These are phyloP conservation scores for Paracoccidioides brasiliensis DNA, from an alignment of 2,329 filamentous ascomycete genomes.

Conservation along the genomic window DNA sequence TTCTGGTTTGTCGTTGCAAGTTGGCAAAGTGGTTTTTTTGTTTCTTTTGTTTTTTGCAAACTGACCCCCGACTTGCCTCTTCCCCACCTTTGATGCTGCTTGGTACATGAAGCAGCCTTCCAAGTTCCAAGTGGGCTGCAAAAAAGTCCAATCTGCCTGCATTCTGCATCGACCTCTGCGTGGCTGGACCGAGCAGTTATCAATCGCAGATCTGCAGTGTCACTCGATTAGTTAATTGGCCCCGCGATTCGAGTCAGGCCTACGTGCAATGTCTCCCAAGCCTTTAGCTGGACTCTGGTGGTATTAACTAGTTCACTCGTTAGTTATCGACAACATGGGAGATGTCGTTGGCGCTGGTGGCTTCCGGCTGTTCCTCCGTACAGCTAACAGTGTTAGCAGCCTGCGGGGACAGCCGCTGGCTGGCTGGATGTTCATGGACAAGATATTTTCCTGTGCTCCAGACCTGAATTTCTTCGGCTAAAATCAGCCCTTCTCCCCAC, in stretches of 20 bases:
- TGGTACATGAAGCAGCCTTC: background rate
- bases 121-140: background rate
- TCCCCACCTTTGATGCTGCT: background rate
- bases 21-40: too few relatives aligned
- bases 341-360: background rate
- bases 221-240: background rate
- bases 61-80: too few relatives aligned
- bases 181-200: background rate
- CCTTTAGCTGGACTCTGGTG: background rate
- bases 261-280: background rate
- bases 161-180: background rate
- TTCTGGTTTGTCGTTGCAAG: too few relatives aligned
- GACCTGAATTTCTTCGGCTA: too few relatives aligned
- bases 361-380: background rate
- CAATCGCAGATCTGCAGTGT: background rate
- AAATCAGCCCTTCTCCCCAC: too few relatives aligned
- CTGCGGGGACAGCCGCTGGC: too few relatives aligned
- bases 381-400: too few relatives aligned
- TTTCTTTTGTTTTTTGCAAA: too few relatives aligned
- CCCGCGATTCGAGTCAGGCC: background rate
- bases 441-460: too few relatives aligned
- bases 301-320: too few relatives aligned
- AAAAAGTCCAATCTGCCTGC: background rate
- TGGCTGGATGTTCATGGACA: too few relatives aligned
- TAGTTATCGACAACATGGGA: background rate